These are phyloP conservation scores for Przewalskia tangutica DNA, from an alignment of 257 asterid species.

Conservation along the genomic window DNA sequence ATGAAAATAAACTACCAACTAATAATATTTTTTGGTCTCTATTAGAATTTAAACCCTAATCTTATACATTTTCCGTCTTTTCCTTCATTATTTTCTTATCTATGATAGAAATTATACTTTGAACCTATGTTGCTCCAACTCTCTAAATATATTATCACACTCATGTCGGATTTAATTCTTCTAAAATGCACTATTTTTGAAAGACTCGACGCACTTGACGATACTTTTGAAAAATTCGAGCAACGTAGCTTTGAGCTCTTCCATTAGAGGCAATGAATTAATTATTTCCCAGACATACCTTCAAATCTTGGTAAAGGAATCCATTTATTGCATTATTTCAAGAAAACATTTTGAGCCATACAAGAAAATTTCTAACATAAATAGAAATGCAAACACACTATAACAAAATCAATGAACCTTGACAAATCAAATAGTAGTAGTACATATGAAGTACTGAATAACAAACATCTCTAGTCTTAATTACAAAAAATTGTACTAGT, in stretches of 20 bases:
- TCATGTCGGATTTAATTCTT: background rate
- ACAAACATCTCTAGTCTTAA: background rate
- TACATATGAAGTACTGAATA: background rate
- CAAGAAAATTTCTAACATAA: background rate
- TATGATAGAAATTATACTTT: background rate
- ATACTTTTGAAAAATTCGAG: background rate
- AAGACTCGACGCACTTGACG: too few species aligned
- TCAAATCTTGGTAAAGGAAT: background rate
- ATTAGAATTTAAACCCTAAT: background rate
- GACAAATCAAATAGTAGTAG: background rate
- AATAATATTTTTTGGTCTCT: background rate
- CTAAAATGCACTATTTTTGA: background rate
- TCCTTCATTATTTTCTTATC: background rate
- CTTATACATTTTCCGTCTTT: background rate
- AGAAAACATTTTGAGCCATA: background rate
- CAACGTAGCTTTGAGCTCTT: background rate
- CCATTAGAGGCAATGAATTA: background rate
- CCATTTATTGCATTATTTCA: background rate
- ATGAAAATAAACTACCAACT: background rate
- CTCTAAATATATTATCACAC: background rate
- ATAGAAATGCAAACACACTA: background rate
- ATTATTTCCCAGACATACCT: background rate
- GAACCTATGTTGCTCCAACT: background rate
- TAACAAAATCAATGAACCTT: background rate
- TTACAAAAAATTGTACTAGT: background rate